Conservation (phyloP, 148 eudicot species). For the Rhododendron molle region DNA sequence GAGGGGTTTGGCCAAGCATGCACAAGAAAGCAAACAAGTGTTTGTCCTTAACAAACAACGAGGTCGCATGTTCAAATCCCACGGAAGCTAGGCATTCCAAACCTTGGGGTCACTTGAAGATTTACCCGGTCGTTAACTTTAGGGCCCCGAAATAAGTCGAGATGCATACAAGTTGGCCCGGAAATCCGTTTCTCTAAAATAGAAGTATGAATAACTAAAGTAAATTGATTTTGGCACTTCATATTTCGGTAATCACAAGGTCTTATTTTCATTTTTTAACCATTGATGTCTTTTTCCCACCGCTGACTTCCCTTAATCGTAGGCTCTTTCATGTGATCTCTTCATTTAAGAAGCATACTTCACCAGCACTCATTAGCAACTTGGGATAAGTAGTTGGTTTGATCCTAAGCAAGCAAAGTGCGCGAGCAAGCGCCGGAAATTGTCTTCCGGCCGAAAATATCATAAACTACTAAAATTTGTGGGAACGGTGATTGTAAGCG, state of each 20-base stretch:
- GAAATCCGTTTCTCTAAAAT: too few species aligned
- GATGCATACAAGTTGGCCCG: neutral
- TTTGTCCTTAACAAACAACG: too few species aligned
- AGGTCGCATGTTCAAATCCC: too few species aligned
- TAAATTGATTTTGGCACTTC: too few species aligned
- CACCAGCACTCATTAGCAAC: neutral
- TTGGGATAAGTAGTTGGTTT: neutral
- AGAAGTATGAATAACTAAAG: too few species aligned
- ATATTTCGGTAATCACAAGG: too few species aligned
- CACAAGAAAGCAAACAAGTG: too few species aligned
- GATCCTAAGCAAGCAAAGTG: neutral
- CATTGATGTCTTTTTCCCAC: neutral
- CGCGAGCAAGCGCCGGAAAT: too few species aligned
- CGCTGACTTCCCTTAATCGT: neutral
- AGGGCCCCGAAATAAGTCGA: too few species aligned
- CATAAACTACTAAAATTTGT: neutral
- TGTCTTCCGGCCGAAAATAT: too few species aligned
- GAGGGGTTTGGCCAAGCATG: neutral
- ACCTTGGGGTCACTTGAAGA: too few species aligned
- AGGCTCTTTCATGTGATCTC: neutral
- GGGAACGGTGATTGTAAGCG: neutral
- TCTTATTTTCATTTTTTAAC: neutral
- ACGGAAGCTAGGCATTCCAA: neutral
- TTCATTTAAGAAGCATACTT: neutral
- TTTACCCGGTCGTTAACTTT: too few species aligned